These are phyloP conservation scores for Lizonia empirigonia DNA, from an alignment of 2,329 filamentous ascomycete genomes.

Conservation along the genomic window DNA sequence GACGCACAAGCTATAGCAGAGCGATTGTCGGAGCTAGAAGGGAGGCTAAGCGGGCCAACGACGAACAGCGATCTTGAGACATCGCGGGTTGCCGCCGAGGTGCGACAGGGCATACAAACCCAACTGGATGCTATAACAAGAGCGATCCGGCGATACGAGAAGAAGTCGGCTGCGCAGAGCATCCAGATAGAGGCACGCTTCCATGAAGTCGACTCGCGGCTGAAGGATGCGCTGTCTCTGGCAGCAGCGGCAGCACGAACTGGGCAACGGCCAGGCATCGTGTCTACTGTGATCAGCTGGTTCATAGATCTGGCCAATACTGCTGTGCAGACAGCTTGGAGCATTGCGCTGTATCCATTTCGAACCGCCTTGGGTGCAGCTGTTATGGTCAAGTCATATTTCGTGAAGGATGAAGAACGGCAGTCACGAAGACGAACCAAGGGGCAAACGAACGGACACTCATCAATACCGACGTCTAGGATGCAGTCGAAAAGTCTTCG, in stretches of 20 bases:
- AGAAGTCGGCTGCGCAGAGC: slow-evolving; percentile 76
- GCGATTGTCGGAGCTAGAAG: slow-evolving; percentile 73
- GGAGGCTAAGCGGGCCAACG: slow-evolving; percentile 55
- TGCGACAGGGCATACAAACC: slow-evolving; percentile 71
- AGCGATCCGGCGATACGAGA: slow-evolving; percentile 89
- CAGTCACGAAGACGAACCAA: slow-evolving; percentile 33
- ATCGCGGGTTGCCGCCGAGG: slow-evolving; percentile 56
- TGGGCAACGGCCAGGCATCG: slow-evolving; percentile 44
- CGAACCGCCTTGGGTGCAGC: slow-evolving; percentile 25
- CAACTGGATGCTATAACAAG: slow-evolving; percentile 88
- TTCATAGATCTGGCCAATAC: slow-evolving; percentile 27
- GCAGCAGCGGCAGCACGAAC: slow-evolving; percentile 67
- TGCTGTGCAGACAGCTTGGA: slow-evolving; percentile 32
- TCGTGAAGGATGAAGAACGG: slow-evolving; percentile 31
- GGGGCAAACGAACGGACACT: slow-evolving; percentile 30
- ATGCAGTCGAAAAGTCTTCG: slow-evolving; percentile 38
- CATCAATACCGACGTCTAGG: slow-evolving; percentile 32
- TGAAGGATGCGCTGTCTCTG: slow-evolving; percentile 80
- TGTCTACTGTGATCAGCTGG: slow-evolving; percentile 39
- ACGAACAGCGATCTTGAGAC: slow-evolving; percentile 48
- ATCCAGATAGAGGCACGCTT: slow-evolving; percentile 78
- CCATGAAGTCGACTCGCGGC: slow-evolving; percentile 69
- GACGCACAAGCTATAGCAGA: slow-evolving; percentile 55
- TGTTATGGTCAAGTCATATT: slow-evolving; percentile 24
- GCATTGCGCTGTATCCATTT: slow-evolving; percentile 41